Evolutionary conservation across 75 land plant genomes (phyloP), one percentile per base, ranked within the genome.

Genomic region (Chamaecyparis obtusa): DNA sequence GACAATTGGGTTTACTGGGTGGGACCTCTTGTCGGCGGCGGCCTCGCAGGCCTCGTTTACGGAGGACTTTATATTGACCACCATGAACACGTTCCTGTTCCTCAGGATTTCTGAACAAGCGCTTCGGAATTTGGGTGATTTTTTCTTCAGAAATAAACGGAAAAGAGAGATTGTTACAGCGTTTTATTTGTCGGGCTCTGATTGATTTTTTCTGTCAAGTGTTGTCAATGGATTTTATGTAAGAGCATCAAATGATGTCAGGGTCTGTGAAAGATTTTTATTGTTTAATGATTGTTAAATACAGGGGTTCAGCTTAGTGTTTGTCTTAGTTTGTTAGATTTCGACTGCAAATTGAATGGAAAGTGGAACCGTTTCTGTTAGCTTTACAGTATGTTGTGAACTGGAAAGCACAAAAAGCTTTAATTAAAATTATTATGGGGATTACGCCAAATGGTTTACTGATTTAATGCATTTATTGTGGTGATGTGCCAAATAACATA

Each of bases 1-100:
- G 87, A 92, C 88, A 90, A 92, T 43, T 92, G 92, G 93, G 60
- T 92, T 6, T 92, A 92, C 92, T 92, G 93, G 93, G 88, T 92
- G 37, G 92, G 92, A 3, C 93, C 93, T 37, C 89, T 89, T 85
- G 51, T 92, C 32, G 92, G 93, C 35, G 93, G 90, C 24, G 92
- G 87, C 36, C 85, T 92, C 30, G 92, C 93, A 9, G 90, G 90
- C 5, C 54, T 92, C 35, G 30, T 92, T 74, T 90, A 92, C 71
- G 87, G 56, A 46, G 69, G 49, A 0, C 30, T 60, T 17, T 86
- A 13, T 82, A 86, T 76, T 30, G 76, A 84, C 7, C 0, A 13
- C 49, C 17, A 13, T 1, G 6, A 36, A 37, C 43, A 78, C 8
- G 82, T 17, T 8, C 82, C 82, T 5, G 10, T 39, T 17, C 36